Base-by-base conservation (phyloP, 1,139 yeast species). In the Geotrichum europaeum region DNA sequence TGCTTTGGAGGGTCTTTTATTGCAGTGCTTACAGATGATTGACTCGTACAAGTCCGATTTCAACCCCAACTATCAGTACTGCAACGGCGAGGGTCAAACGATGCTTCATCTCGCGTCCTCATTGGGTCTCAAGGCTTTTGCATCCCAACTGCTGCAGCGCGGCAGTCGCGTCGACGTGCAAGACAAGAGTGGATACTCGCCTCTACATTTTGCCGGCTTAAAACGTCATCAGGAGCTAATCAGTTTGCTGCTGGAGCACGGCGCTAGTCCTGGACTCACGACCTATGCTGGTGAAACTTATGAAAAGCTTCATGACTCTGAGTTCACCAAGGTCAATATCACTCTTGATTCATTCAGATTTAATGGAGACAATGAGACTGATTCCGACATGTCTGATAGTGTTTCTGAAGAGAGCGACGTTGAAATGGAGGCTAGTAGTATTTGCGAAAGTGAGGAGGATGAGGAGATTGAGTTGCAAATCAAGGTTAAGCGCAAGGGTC, bases 131-230 rank as follows among this genome's bases (percentile, higher is more conserved):
- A 72, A 76, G 53, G 78, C 78, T 50, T 77, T 91, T 64, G 81
- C 83, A 45, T 76, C 81, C 51, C 84, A 83, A 53, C 77, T 91
- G 68, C 77, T 90, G 4, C 83, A 83, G 53, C 85, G 84, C 67
- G 96, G 96, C 7, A 88, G 92, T 53, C 82, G 86, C 67, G 78
- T 86, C 56, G 91, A 88, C 71, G 75, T 79, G 51, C 79, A 80
- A 66, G 97, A 90, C 71, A 77, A 79, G 59, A 87, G 85, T 71
- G 96, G 96, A 1, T 82, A 83, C 62, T 86, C 95, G 0, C 92
- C 97, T 15, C 77, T 91, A 60, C 95, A 90, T 73, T 84, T 86
- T 70, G 96, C 96, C 0, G 83, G 90, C 34, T 72, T 89, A 67
- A 77, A 81, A 66, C 95, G 95, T 24, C 81, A 85, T 69, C 76